These are phyloP conservation scores for Marchantia polymorpha DNA, from an alignment of 225 moss, liverwort and hornwort species.

Conservation along the genomic window DNA sequence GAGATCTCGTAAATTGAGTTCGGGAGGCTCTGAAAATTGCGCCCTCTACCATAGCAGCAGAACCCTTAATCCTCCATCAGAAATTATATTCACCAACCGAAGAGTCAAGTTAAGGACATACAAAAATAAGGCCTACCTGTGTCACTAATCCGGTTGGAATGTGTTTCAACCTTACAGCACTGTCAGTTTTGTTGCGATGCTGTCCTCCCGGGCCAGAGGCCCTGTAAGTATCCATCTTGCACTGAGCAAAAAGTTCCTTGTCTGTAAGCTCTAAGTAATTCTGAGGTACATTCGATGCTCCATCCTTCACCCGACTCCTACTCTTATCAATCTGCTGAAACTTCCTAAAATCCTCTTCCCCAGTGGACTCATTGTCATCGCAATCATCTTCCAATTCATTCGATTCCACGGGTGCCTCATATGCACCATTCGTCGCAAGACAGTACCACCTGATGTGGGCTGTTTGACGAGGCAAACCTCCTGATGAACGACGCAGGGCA, in stretches of 20 bases:
- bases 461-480: background rate
- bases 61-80: background rate
- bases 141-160: slow-evolving; percentile 79
- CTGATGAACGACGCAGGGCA: background rate
- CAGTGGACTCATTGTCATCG: background rate
- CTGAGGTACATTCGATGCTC: slow-evolving; percentile 4
- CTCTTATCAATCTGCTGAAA: slow-evolving; percentile 12
- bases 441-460: background rate
- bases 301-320: slow-evolving; percentile 6
- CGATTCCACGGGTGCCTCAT: slow-evolving; percentile 12
- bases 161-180: slow-evolving; percentile 85
- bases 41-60: background rate
- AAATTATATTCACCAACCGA: background rate
- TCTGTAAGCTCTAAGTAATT: slow-evolving; percentile 44
- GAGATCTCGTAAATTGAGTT: background rate
- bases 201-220: slow-evolving; percentile 95
- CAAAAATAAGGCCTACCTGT: slow-evolving; percentile 31
- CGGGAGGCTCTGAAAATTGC: background rate
- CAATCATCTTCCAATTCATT: background rate
- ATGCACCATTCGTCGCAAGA: slow-evolving; percentile 6
- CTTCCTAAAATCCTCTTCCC: slow-evolving; percentile 8
- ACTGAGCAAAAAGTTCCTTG: slow-evolving; percentile 64
- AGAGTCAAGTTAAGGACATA: background rate
- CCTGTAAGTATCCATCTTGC: slow-evolving; percentile 80
- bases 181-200: slow-evolving; percentile 91